Percentiles rank a stretch among this genome's conserved stretches.
Conservation (phyloP, 208 protist species). For the Blechomonas ayalai region DNA sequence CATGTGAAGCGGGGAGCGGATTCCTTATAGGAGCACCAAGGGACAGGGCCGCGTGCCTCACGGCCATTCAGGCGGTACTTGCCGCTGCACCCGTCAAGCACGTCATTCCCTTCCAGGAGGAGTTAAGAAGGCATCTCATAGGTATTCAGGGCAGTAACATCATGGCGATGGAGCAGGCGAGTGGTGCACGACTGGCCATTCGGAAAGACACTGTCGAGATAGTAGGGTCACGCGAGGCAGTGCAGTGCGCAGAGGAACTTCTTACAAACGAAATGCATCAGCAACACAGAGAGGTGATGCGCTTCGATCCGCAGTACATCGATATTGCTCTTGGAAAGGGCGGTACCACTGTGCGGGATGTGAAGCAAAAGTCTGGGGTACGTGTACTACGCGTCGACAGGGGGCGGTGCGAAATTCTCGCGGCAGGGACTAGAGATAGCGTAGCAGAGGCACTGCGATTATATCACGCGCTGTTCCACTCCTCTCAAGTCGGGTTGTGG, state of each 20-base stretch:
- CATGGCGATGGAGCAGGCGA: constrained; percentile 25
- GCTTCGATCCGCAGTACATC: too few species aligned
- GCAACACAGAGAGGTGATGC: too few species aligned
- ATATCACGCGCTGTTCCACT: constrained; percentile 9
- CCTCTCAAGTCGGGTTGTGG: background rate
- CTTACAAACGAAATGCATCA: too few species aligned
- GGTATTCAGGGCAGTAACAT: constrained; percentile 31
- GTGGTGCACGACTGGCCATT: constrained; percentile 34
- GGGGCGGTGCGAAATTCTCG: constrained; percentile 9
- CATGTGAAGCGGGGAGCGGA: constrained; percentile 12
- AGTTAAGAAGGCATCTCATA: constrained; percentile 19
- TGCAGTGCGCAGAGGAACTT: constrained; percentile 13
- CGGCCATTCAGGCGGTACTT: constrained; percentile 27
- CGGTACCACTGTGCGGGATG: constrained; percentile 23
- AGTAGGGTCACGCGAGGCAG: constrained; percentile 14
- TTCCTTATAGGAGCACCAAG: constrained; percentile 20
- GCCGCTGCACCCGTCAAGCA: constrained; percentile 12
- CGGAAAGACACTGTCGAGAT: constrained; percentile 16
- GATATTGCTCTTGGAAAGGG: constrained; percentile 34
- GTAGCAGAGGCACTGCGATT: constrained; percentile 21
- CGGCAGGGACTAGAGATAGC: constrained; percentile 10
- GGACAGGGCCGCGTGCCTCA: constrained; percentile 15
- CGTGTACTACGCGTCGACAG: constrained; percentile 21
- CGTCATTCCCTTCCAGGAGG: constrained; percentile 10
- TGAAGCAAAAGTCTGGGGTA: constrained; percentile 27